Evolutionary conservation across 371 early-diverging fungal species (phyloP).

Genomic region (Blakeslea trispora): DNA sequence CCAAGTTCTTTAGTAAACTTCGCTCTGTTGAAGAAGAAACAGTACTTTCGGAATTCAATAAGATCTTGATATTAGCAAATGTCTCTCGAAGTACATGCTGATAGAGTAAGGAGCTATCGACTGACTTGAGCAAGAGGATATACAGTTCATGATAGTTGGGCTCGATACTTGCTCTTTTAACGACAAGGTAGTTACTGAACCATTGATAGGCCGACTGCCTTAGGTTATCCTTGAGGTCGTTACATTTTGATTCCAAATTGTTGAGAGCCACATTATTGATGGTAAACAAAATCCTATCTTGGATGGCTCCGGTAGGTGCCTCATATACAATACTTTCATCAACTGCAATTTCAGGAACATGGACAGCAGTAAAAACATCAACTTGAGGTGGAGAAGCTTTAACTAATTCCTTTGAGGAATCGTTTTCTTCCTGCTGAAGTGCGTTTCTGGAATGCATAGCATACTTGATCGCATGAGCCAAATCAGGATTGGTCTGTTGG

Average conservation of each 20-base stretch:
- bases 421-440: slow-evolving; percentile 5
- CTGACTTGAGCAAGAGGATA: slow-evolving; percentile 71
- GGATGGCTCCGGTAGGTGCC: slow-evolving; percentile 70
- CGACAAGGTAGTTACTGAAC: slow-evolving; percentile 92
- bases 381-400: slow-evolving; percentile 28
- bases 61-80: slow-evolving; percentile 77
- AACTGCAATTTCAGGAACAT: slow-evolving; percentile 31
- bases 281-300: slow-evolving; percentile 94
- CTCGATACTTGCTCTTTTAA: slow-evolving; percentile 92
- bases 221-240: slow-evolving; percentile 78
- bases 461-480: slow-evolving; percentile 56
- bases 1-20: slow-evolving; percentile 89
- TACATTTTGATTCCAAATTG: slow-evolving; percentile 82
- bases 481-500: slow-evolving; percentile 76
- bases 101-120: slow-evolving; percentile 63
- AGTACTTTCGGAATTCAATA: slow-evolving; percentile 93
- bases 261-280: slow-evolving; percentile 92
- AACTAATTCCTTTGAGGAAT: slow-evolving; percentile 1
- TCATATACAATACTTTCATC: slow-evolving; percentile 45
- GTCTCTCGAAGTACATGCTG: slow-evolving; percentile 88
- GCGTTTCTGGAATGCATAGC: slow-evolving; percentile 29
- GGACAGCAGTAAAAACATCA: slow-evolving; percentile 65
- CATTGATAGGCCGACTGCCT: slow-evolving; percentile 71
- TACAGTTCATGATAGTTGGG: slow-evolving; percentile 94
- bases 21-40: slow-evolving; percentile 89